phyloP scores from a whole-genome alignment of 1,284 basidiomycete genomes.

The Cryptococcus sp. region DNA sequence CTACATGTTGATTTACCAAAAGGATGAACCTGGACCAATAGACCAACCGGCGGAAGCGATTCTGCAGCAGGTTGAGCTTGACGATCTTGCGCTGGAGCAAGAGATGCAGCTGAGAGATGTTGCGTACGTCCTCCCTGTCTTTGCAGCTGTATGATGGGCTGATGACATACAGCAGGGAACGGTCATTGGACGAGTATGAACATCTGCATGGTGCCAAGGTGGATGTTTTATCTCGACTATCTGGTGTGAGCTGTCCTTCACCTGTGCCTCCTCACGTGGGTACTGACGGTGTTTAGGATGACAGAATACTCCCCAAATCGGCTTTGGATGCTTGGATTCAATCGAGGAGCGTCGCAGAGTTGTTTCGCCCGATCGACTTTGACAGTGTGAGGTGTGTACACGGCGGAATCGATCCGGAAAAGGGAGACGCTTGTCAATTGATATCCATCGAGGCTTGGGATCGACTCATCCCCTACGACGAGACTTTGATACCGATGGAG shows the following conservation, averaged over 20 bases:
- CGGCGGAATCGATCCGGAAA: slow-evolving; percentile 21
- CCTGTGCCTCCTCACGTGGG: neutral
- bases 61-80: slow-evolving; percentile 52
- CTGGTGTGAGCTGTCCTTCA: slow-evolving; percentile 10
- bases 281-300: slow-evolving; percentile 21
- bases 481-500: slow-evolving; percentile 13
- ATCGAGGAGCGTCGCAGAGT: slow-evolving; percentile 10
- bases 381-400: slow-evolving; percentile 21
- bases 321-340: slow-evolving; percentile 25
- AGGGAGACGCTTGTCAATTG: slow-evolving; percentile 10
- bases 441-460: slow-evolving; percentile 28
- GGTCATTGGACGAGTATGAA: slow-evolving; percentile 15
- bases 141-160: neutral
- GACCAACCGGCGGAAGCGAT: slow-evolving; percentile 53
- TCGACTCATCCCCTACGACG: slow-evolving; percentile 8
- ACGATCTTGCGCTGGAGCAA: slow-evolving; percentile 49
- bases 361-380: slow-evolving; percentile 18
- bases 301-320: slow-evolving; percentile 25
- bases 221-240: slow-evolving; percentile 17
- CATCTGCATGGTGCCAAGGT: slow-evolving; percentile 19
- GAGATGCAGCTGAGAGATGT: slow-evolving; percentile 8
- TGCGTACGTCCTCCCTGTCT: no score
- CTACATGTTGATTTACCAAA: slow-evolving; percentile 86
- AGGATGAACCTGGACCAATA: slow-evolving; percentile 26
- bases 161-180: slow-evolving; percentile 11